Evolutionary conservation across 306 rosid species (phyloP), one percentile per base, ranked within the genome.

Genomic region (Boehmeria nivea): DNA sequence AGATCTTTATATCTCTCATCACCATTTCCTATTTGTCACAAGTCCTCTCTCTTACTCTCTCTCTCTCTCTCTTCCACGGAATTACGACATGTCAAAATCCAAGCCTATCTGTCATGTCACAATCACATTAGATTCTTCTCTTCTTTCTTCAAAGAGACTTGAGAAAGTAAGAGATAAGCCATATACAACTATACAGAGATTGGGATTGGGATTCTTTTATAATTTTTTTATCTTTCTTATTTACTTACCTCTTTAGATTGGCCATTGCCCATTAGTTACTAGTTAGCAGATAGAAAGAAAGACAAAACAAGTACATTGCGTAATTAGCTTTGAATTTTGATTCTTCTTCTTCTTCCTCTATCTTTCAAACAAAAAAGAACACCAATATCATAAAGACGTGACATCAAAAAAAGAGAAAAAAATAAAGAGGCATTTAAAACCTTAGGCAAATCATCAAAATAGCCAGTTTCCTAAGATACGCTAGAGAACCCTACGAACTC

Each of bases 71-170:
- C 52, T 21, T 28, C 38, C 54, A 18, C 46, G 4, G 8, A 37
- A 17, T 40, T 40, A 49, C 69, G 85, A 72, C 60, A 76, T 63
- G 91, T 85, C 95, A 63, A 88, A 57, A 72, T 84, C 88, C 60
- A 45, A 68, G 78, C 77, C 63, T 60, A n/a, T 36, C 62, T 63
- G 94, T 84, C 83, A 44, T 16, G 89, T 84, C 90, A 54, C 74
- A 0, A 51, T 88, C 90, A 76, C 73, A 53, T 60, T 76, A 73
- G 79, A 75, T 63, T 31, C 5, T 42, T 57, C 67, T 33, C 60
- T 38, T 21, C 12, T 55, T 40, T 57, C 55, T 54, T 34, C 50
- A 38, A 54, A 66, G 53, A 53, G 27, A 43, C 54, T 50, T 14
- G 6, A 40, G 45, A 40, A 40, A 40, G 45, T 3, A 40, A n/a